Conservation (phyloP, 371 early-diverging fungal genomes). For the Mucor circinelloides region DNA sequence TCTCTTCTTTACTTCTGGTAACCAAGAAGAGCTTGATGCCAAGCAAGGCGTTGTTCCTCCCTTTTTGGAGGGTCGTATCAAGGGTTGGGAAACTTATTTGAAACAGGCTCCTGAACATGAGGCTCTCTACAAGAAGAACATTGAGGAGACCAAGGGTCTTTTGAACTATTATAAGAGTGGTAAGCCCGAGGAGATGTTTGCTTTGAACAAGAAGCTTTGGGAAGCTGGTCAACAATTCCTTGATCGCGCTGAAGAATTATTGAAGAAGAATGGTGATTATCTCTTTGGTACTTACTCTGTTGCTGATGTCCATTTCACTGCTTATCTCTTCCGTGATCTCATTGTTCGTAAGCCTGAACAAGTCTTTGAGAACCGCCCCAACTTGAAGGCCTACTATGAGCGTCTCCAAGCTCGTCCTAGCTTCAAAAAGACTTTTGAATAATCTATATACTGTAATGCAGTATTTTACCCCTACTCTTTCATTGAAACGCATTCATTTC, state of each 20-base stretch:
- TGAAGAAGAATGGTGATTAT: conserved; percentile 26
- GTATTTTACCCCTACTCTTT: conserved; percentile 4
- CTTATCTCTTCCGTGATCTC: conserved; percentile 28
- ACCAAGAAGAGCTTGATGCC: conserved; percentile 20
- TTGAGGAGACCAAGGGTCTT: conserved; percentile 17
- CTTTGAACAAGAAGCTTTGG: conserved; percentile 27
- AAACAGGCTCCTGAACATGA: conserved; percentile 27
- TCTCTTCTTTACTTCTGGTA: conserved; percentile 37
- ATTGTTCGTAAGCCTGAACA: conserved; percentile 29
- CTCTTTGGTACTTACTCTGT: conserved; percentile 33
- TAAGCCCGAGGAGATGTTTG: conserved; percentile 26
- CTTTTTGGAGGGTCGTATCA: conserved; percentile 34
- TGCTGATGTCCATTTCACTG: conserved; percentile 38
- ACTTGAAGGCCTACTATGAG: conserved; percentile 34
- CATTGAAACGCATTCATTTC: not conserved
- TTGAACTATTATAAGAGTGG: conserved; percentile 21
- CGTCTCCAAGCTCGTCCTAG: conserved; percentile 35
- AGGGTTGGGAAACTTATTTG: conserved; percentile 27
- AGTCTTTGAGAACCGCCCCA: conserved; percentile 31
- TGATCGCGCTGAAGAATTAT: conserved; percentile 28
- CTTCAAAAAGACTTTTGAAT: conserved; percentile 29
- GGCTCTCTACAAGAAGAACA: conserved; percentile 25
- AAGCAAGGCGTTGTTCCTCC: conserved; percentile 27
- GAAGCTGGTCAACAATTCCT: conserved; percentile 22
- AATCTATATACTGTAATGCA: not conserved